Conservation (phyloP, 2,329 filamentous ascomycete genomes). For the Neopestalotiopsis sp. region DNA sequence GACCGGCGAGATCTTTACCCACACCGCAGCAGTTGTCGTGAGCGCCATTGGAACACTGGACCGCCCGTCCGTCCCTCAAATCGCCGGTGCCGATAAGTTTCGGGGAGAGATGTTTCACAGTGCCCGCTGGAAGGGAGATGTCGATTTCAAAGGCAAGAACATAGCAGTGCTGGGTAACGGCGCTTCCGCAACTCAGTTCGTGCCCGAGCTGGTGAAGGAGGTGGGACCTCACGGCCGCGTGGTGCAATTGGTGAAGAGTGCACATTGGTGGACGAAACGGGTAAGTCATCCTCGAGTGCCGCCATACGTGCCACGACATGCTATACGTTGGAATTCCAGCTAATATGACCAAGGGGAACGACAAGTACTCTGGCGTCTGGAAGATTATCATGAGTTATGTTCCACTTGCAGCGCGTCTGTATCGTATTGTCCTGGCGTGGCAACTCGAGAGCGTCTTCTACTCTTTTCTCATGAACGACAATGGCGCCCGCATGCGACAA, state of each 20-base stretch:
- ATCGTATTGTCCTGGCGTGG: no score
- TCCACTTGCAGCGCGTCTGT: no score
- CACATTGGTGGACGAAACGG: slow-evolving; percentile 9
- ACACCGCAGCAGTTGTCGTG: not conserved
- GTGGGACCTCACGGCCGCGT: not conserved
- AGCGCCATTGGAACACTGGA: slow-evolving; percentile 3
- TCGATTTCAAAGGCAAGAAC: not conserved
- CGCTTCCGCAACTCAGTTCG: not conserved
- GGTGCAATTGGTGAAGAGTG: not conserved
- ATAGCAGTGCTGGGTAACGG: not conserved
- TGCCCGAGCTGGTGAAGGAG: slow-evolving; percentile 5
- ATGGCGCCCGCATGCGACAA: no score
- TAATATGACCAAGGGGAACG: no score
- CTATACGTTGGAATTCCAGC: no score
- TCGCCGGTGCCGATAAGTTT: not conserved
- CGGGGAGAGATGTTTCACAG: not conserved
- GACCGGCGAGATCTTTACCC: slow-evolving; percentile 2
- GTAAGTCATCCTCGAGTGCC: no score
- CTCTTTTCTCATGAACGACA: no score
- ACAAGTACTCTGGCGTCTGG: no score
- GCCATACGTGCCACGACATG: no score
- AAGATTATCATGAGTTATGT: no score
- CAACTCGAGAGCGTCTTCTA: no score
- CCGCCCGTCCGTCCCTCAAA: not conserved
- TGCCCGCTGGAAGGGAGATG: not conserved